These are phyloP conservation scores for Gardenia jasminoides DNA, from an alignment of 257 asterid species.

Conservation along the genomic window DNA sequence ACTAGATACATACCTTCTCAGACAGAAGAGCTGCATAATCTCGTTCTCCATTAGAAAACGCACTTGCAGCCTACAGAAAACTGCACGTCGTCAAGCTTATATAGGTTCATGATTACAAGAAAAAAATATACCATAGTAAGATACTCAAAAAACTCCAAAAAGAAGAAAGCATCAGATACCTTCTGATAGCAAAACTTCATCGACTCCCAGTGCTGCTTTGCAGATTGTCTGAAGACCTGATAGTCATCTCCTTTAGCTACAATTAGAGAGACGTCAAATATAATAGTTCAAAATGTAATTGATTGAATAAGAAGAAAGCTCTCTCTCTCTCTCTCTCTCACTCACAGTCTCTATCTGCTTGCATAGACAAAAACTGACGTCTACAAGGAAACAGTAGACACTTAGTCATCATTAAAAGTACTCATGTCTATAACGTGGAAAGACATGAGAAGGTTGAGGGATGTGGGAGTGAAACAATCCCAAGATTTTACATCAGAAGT, in stretches of 20 bases:
- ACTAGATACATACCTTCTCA: slow-evolving; percentile 59
- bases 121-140: neutral
- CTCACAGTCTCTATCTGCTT: neutral
- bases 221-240: slow-evolving; percentile 61
- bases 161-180: slow-evolving; percentile 36
- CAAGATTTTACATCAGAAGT: neutral
- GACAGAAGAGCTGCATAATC: slow-evolving; percentile 77
- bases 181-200: slow-evolving; percentile 79
- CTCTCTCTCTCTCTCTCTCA: neutral
- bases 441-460: neutral
- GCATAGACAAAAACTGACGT: neutral
- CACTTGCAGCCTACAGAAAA: slow-evolving; percentile 78
- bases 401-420: neutral
- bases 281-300: neutral
- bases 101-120: slow-evolving; percentile 9
- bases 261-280: slow-evolving; percentile 25
- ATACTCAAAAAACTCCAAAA: neutral
- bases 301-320: neutral
- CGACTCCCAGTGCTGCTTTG: slow-evolving; percentile 79
- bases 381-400: too few relatives aligned
- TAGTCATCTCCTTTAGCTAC: slow-evolving; percentile 84
- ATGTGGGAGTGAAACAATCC: neutral
- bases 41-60: slow-evolving; percentile 71
- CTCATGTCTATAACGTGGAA: neutral
- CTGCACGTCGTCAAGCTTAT: slow-evolving; percentile 28